Evolutionary conservation across 768 basidiomycete species (phyloP), one percentile per base, ranked within the genome.

Genomic region (Rhizopogon sp.): DNA sequence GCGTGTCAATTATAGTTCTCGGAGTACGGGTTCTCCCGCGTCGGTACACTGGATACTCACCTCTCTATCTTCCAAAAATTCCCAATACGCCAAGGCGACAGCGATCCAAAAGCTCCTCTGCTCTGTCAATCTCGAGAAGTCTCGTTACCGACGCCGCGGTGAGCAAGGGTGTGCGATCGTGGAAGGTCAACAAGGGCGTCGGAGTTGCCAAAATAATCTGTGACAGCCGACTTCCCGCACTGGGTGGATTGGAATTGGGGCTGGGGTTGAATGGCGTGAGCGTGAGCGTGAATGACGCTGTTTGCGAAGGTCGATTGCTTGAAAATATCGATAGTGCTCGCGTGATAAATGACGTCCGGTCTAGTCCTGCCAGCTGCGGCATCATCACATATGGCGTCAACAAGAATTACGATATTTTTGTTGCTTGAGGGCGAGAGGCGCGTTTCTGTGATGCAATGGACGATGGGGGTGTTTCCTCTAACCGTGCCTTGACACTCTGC

Each of bases 261-360:
- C 25, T 25, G 52, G 53, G 59, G 20, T 67, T 60, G 17, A 65
- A 35, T 51, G 54, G 39, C 41, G 64, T 77, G 3, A 86, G 39
- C 41, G 64, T 77, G 3, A 86, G 72, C 1, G 80, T 81, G 64
- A 87, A 88, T 5, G 86, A 87, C 55, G 75, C 79, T 7, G 83
- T 82, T 45, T 81, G 79, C 17, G 80, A 79, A 5, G 84, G 83
- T 52, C 74, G 72, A 43, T 77, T 68, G 45, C 71, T 79, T 60
- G 74, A 79, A 44, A 84, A 62, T 35, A 75, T 61, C 8, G 77
- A 76, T 6, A 83, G 58, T 6, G 81, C 80, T 16, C 80, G 79
- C 3, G 79, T 66, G 57, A 85, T 72, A 60, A 83, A 70, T 6
- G 79, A 77, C 43, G 62, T 66, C 35, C 70, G 65, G 56, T 69